Conservation (phyloP, 129 eudicot species). For the Sambucus nigra region DNA sequence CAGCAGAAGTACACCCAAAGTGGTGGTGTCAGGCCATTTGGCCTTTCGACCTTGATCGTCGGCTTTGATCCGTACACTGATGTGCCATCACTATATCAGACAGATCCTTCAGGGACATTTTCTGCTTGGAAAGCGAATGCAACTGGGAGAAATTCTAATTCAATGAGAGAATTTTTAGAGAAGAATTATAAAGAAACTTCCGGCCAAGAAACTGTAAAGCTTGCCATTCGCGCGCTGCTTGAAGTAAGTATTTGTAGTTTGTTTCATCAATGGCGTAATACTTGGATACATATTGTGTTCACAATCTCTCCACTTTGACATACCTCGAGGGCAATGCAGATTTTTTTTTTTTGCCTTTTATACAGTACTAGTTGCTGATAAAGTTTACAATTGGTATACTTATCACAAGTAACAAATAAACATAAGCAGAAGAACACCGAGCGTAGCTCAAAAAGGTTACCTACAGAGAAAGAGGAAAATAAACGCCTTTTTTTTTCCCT, state of each 20-base stretch:
- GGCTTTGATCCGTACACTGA: conserved; percentile 83
- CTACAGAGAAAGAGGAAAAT: no score
- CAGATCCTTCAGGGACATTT: conserved; percentile 93
- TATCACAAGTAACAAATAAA: no score
- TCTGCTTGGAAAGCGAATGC: conserved; percentile 98
- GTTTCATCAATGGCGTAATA: not conserved
- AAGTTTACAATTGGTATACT: no score
- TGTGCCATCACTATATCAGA: conserved; percentile 78
- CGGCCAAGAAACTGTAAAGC: conserved; percentile 77
- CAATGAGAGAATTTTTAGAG: conserved; percentile 73
- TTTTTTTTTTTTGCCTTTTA: no score
- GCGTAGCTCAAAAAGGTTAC: no score
- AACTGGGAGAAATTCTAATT: conserved; percentile 87
- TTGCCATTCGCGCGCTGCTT: conserved; percentile 75
- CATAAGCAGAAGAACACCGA: no score
- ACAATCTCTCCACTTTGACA: not conserved
- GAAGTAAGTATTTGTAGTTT: conserved; percentile 54
- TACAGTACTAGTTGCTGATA: no score
- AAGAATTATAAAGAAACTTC: conserved; percentile 89
- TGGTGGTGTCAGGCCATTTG: conserved; percentile 97
- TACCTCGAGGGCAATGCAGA: not conserved
- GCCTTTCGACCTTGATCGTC: conserved; percentile 80
- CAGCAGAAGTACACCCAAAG: conserved; percentile 95
- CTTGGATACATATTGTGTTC: not conserved
- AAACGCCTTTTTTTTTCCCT: no score